Base-by-base conservation (phyloP, 768 basidiomycete species). In the Suillus fuscotomentosus region DNA sequence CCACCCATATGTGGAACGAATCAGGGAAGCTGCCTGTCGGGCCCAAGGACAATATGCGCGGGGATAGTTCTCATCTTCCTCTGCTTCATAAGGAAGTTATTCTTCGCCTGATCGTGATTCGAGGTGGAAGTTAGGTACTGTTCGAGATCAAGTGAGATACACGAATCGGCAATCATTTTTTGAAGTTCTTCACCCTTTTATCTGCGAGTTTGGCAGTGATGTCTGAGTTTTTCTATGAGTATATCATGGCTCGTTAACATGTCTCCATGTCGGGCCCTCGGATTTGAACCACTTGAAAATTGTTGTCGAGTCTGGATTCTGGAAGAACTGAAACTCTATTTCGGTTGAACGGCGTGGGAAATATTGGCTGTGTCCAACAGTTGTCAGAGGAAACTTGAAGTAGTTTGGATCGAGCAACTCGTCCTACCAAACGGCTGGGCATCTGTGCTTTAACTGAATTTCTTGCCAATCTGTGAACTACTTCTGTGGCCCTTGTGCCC, bases 11-110 rank as follows among this genome's bases (percentile, higher is more conserved):
- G 20, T 68, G 66, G 60, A 77, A 77, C 39, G 74, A 43, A 27
- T 69, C 67, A 47, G 66, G 65, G 11, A 15, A 62, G 53, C 69
- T 73, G 50, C 56, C 65, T 9, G 74, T 5, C 54, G n/a, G 13
- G n/a, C 78, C 78, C 62, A 78, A 78, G 74, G 74, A 72, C 1
- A 54, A 76, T 75, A 24, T 73, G 65, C 3, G 74, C 67, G 27
- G 79, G 66, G n/a, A 78, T 69, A 55, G 77, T 50, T 24, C 79
- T 63, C 78, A 4, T 66, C 75, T 36, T 72, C 69, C 42, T 75
- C 73, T 22, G 76, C 78, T 64, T 76, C 71, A 74, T 72, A 60
- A 78, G 69, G 70, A 72, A 76, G 62, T 72, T 72, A 36, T 66
- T 62, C 51, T 75, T 72, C 17, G 73, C 71, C 15, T 71, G 63